Conservation (phyloP, 768 basidiomycete species). For the Mycena rebaudengoi region DNA sequence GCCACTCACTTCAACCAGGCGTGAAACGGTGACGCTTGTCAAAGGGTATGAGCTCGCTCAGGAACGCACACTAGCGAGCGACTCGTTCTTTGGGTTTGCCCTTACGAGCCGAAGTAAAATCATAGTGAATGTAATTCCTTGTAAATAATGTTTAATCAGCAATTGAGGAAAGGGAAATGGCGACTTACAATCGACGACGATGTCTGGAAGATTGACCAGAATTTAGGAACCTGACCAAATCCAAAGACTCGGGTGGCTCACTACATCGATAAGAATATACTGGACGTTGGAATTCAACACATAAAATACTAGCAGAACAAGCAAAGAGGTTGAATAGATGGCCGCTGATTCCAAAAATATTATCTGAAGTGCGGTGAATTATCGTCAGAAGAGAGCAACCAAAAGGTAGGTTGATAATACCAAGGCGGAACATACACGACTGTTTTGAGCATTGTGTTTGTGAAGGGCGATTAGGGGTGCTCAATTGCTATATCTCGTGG, state of each 20-base stretch:
- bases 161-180: too few relatives aligned
- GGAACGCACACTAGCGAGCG: too few relatives aligned
- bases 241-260: neutral
- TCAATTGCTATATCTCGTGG: too few relatives aligned
- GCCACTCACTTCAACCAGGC: neutral
- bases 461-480: too few relatives aligned
- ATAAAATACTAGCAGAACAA: neutral
- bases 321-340: slow-evolving; percentile 6
- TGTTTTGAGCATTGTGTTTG: neutral
- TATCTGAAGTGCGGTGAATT: neutral
- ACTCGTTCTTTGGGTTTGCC: neutral
- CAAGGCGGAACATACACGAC: slow-evolving; percentile 6
- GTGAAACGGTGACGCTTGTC: neutral
- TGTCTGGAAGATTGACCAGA: neutral
- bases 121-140: slow-evolving; percentile 13
- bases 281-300: neutral
- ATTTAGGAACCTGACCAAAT: neutral
- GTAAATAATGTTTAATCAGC: too few relatives aligned
- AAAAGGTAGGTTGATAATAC: neutral
- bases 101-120: neutral
- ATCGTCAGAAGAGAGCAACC: neutral
- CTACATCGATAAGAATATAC: slow-evolving; percentile 8
- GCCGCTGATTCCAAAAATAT: slow-evolving; percentile 22
- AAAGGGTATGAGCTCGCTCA: neutral
- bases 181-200: neutral